Percentiles rank a stretch among this genome's conserved stretches.
These are phyloP conservation scores for Lactifluus subvellereus DNA, from an alignment of 768 basidiomycete species.

Conservation along the genomic window DNA sequence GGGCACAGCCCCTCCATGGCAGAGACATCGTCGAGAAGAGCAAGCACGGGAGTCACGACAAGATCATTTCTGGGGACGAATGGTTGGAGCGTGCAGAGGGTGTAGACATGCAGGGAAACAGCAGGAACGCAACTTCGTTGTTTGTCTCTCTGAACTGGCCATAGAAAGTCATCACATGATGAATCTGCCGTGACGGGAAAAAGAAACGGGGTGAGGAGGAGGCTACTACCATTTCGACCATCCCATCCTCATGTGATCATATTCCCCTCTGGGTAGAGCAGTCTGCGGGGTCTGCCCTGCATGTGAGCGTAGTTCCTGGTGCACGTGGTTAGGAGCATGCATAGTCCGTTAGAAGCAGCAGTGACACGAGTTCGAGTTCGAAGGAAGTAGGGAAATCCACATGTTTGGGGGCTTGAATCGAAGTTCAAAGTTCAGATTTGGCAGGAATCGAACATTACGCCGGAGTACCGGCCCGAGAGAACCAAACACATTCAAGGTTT, in stretches of 20 bases:
- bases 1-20: conserved; percentile 50
- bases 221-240: conserved; percentile 58
- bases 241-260: conserved; percentile 59
- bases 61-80: conserved; percentile 51
- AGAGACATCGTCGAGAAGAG: conserved; percentile 50
- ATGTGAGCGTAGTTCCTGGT: conserved; percentile 60
- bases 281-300: conserved; percentile 89
- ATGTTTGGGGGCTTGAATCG: conserved; percentile 24
- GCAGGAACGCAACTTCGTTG: conserved; percentile 72
- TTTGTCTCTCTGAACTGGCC: conserved; percentile 65
- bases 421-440: conserved; percentile 4
- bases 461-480: neutral
- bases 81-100: conserved; percentile 58
- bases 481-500: neutral
- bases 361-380: conserved; percentile 50
- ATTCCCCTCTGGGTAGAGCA: conserved; percentile 75
- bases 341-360: conserved; percentile 59
- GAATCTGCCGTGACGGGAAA: neutral
- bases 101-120: conserved; percentile 46
- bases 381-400: too few relatives aligned
- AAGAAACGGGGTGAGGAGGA: conserved; percentile 2
- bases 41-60: conserved; percentile 60
- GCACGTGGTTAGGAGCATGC: conserved; percentile 80
- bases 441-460: too few relatives aligned
- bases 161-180: neutral